A percentile compares a stretch with the other conserved stretches of the same genome.
Evolutionary conservation across 805 yeast genomes (phyloP).

Genomic region (Candida pseudoglaebosa): DNA sequence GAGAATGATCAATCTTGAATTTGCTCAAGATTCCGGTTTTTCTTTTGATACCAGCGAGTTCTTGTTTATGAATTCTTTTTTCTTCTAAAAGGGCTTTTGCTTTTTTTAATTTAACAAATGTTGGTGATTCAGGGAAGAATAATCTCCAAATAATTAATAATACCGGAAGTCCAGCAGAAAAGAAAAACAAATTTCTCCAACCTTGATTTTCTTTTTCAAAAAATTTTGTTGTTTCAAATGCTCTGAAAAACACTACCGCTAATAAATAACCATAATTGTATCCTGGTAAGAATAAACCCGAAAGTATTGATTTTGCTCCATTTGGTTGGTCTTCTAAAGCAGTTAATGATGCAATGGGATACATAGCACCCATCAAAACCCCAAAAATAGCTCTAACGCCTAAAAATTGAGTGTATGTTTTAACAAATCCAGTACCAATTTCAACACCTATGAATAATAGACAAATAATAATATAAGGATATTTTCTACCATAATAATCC

Average conservation of each 20-base stretch:
- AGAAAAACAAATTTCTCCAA: slow-evolving; percentile 70
- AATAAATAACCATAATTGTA: slow-evolving; percentile 66
- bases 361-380: slow-evolving; percentile 52
- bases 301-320: slow-evolving; percentile 53
- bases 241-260: slow-evolving; percentile 63
- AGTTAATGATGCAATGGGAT: slow-evolving; percentile 51
- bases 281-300: slow-evolving; percentile 77
- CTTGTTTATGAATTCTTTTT: slow-evolving; percentile 20
- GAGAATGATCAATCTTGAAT: slow-evolving; percentile 5
- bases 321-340: slow-evolving; percentile 52
- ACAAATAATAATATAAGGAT: slow-evolving; percentile 50
- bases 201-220: slow-evolving; percentile 42
- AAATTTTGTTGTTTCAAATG: slow-evolving; percentile 43
- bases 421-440: slow-evolving; percentile 61
- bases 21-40: slow-evolving; percentile 15
- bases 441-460: slow-evolving; percentile 47
- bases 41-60: slow-evolving; percentile 14
- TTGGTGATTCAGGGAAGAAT: slow-evolving; percentile 44
- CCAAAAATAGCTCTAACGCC: slow-evolving; percentile 65
- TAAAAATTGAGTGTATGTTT: slow-evolving; percentile 52
- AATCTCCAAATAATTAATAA: slow-evolving; percentile 31
- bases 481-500: slow-evolving; percentile 59
- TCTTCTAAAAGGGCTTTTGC: slow-evolving; percentile 7
- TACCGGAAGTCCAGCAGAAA: slow-evolving; percentile 53
- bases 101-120: slow-evolving; percentile 40